Evolutionary conservation across 192 early-diverging fungal genomes (phyloP).

Genomic region (Umbelopsis isabellina): DNA sequence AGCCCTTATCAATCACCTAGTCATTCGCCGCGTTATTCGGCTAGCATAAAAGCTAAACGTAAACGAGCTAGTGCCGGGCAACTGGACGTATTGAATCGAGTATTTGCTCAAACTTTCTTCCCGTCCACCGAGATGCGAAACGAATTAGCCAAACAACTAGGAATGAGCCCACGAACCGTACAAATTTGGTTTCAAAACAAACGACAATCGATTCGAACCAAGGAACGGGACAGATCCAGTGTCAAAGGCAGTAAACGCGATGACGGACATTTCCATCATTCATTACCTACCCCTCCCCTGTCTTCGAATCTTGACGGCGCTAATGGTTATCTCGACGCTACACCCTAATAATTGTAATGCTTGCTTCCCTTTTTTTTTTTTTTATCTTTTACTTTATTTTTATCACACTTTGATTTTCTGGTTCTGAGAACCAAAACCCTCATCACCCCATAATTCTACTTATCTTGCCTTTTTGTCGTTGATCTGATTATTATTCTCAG

Average conservation of each 20-base stretch:
- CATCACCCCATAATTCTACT: not conserved
- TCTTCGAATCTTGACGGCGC: constrained; percentile 13
- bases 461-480: not conserved
- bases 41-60: constrained; percentile 38
- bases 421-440: constrained; percentile 4
- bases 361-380: not conserved
- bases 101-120: constrained; percentile 70
- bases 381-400: not conserved
- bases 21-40: not conserved
- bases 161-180: constrained; percentile 83
- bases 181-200: constrained; percentile 96
- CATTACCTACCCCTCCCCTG: constrained; percentile 16
- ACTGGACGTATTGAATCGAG: constrained; percentile 55
- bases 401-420: not conserved
- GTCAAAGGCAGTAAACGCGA: constrained; percentile 5
- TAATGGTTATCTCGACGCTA: constrained; percentile 1
- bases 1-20: not conserved
- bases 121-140: constrained; percentile 76
- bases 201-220: constrained; percentile 57
- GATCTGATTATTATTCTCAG: not conserved
- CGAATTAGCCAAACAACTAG: constrained; percentile 67
- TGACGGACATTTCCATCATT: constrained; percentile 10
- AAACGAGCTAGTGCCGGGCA: constrained; percentile 60
- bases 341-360: not conserved
- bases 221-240: not conserved